These are phyloP conservation scores for Candida tetrigidarum DNA, from an alignment of 1,139 yeast species.

Conservation along the genomic window DNA sequence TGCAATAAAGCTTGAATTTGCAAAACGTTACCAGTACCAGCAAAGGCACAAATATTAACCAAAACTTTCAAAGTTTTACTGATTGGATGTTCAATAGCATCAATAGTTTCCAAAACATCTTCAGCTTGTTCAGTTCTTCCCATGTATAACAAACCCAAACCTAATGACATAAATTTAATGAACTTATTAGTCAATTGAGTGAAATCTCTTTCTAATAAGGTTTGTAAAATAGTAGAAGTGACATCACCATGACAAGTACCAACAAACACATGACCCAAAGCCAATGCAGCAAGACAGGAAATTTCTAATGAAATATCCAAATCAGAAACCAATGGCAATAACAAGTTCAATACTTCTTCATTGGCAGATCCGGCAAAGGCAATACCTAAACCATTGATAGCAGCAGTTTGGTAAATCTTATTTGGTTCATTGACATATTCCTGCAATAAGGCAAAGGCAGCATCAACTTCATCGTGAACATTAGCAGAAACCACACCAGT, in stretches of 20 bases:
- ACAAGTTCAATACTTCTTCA: conserved; percentile 76
- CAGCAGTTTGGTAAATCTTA: conserved; percentile 69
- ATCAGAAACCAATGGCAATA: conserved; percentile 89
- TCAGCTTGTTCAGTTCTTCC: conserved; percentile 96
- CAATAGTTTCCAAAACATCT: conserved; percentile 91
- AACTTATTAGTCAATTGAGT: conserved; percentile 81
- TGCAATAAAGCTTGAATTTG: conserved; percentile 91
- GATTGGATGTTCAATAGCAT: conserved; percentile 95
- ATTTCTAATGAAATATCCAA: conserved; percentile 74
- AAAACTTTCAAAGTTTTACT: conserved; percentile 87
- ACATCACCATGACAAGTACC: conserved; percentile 97
- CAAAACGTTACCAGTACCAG: conserved; percentile 97
- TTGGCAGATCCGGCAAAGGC: conserved; percentile 96
- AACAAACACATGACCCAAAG: conserved; percentile 92
- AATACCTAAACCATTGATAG: conserved; percentile 89
- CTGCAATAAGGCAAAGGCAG: conserved; percentile 82
- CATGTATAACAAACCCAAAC: conserved; percentile 89
- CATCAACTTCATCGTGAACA: conserved; percentile 95
- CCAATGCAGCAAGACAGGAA: conserved; percentile 85
- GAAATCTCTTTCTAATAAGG: conserved; percentile 83
- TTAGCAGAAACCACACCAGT: conserved; percentile 95
- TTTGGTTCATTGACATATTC: conserved; percentile 67
- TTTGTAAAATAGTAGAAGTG: conserved; percentile 87
- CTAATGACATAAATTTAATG: conserved; percentile 89
- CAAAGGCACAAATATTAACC: conserved; percentile 92